Percentiles rank a stretch among this genome's conserved stretches.
Evolutionary conservation across 1,139 yeast species (phyloP).

Genomic region (Zhuliangozyma parablackwelliae): DNA sequence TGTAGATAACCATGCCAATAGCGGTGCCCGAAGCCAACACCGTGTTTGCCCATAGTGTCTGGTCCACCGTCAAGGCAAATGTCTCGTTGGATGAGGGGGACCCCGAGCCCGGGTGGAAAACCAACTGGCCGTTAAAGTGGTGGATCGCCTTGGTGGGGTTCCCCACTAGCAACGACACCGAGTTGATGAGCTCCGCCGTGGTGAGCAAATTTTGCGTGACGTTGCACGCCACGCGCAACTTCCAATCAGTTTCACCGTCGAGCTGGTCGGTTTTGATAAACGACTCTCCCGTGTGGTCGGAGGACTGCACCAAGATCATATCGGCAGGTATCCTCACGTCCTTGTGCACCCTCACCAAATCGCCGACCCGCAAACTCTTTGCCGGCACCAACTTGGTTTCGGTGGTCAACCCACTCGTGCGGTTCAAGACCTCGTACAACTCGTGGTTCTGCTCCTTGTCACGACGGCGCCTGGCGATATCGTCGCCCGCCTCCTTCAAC

Average conservation of each 20-base stretch:
- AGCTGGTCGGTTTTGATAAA: slow-evolving; percentile 95
- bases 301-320: slow-evolving; percentile 75
- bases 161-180: slow-evolving; percentile 58
- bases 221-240: slow-evolving; percentile 71
- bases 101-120: slow-evolving; percentile 32
- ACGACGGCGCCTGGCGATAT: slow-evolving; percentile 81
- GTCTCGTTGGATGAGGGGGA: slow-evolving; percentile 36
- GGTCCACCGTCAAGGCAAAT: slow-evolving; percentile 76
- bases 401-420: slow-evolving; percentile 19
- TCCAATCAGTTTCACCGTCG: slow-evolving; percentile 99
- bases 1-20: slow-evolving; percentile 80
- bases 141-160: slow-evolving; percentile 85
- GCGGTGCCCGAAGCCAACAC: slow-evolving; percentile 93
- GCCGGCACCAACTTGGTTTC: slow-evolving; percentile 48
- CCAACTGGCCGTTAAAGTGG: slow-evolving; percentile 68
- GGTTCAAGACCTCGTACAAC: slow-evolving; percentile 63
- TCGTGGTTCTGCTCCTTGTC: slow-evolving; percentile 89
- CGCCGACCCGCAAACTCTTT: slow-evolving; percentile 77
- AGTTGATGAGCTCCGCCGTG: slow-evolving; percentile 27
- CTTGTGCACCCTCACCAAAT: slow-evolving; percentile 74
- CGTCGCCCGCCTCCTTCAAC: slow-evolving; percentile 95
- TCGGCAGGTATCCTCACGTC: slow-evolving; percentile 93
- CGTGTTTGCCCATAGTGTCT: slow-evolving; percentile 97
- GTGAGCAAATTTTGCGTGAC: slow-evolving; percentile 59
- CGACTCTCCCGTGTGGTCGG: slow-evolving; percentile 80